Evolutionary conservation across 805 yeast genomes (phyloP).

Genomic region (Sugiyamaella floridensis): DNA sequence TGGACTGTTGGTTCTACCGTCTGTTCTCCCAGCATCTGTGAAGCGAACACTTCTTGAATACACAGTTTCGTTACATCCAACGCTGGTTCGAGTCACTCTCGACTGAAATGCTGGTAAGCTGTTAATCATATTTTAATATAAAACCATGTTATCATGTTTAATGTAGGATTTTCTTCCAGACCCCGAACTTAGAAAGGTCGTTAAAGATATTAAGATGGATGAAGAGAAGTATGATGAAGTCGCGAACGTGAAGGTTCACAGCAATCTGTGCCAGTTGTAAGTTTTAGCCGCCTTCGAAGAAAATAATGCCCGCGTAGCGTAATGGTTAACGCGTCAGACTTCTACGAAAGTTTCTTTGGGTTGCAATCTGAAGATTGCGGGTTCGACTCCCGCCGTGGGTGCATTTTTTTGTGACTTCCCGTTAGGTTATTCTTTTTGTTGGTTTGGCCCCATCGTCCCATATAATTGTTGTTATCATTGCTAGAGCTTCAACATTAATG

Average conservation of each 20-base stretch:
- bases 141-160: no score
- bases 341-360: constrained; percentile 23
- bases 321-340: constrained; percentile 38
- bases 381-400: constrained; percentile 38
- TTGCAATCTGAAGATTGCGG: constrained; percentile 35
- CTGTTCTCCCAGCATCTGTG: constrained; percentile 38
- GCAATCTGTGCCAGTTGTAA: neutral
- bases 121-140: neutral
- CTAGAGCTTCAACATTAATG: no score
- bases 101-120: neutral
- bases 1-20: constrained; percentile 71
- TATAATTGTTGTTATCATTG: no score
- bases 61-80: constrained; percentile 25
- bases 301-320: constrained; percentile 33
- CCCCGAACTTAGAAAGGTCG: no score
- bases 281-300: neutral
- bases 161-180: no score
- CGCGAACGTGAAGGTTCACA: no score
- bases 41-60: constrained; percentile 13
- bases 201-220: no score
- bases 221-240: no score
- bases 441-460: no score
- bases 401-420: constrained; percentile 14
- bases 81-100: constrained; percentile 21
- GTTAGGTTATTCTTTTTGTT: no score